Evolutionary conservation across 2,329 filamentous ascomycete genomes (phyloP).

Genomic region (Phaeosphaeriaceae sp.): DNA sequence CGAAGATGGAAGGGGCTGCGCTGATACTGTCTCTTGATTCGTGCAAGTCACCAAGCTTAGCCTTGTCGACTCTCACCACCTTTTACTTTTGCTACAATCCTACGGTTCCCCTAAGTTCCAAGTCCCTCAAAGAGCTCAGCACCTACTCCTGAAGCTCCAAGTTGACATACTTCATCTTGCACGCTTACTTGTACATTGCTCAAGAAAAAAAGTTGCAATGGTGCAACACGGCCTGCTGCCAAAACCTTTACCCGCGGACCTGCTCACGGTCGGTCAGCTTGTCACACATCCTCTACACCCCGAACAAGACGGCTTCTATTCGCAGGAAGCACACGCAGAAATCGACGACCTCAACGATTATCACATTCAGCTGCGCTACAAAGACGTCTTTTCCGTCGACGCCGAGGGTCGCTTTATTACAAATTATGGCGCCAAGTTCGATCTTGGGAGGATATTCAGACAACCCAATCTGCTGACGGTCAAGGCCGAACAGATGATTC

Average conservation of each 20-base stretch:
- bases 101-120: conserved; percentile 3
- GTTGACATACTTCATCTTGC: not conserved
- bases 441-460: conserved; percentile 45
- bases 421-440: conserved; percentile 49
- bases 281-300: conserved; percentile 46
- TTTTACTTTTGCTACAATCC: conserved; percentile 2
- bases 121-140: not conserved
- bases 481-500: conserved; percentile 47
- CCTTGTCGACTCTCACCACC: conserved; percentile 13
- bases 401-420: conserved; percentile 46
- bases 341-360: conserved; percentile 49
- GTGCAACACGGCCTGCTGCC: conserved; percentile 46
- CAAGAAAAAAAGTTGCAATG: conserved; percentile 25
- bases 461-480: conserved; percentile 47
- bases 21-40: conserved; percentile 25
- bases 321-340: conserved; percentile 37
- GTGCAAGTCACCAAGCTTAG: conserved; percentile 11
- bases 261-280: conserved; percentile 45
- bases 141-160: not conserved
- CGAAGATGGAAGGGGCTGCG: conserved; percentile 22
- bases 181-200: not conserved
- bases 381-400: conserved; percentile 46
- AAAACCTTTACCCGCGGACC: conserved; percentile 43
- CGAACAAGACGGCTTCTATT: conserved; percentile 46
- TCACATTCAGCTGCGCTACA: conserved; percentile 49